Evolutionary conservation across 768 basidiomycete species (phyloP).

Genomic region (Lepiota venenata): DNA sequence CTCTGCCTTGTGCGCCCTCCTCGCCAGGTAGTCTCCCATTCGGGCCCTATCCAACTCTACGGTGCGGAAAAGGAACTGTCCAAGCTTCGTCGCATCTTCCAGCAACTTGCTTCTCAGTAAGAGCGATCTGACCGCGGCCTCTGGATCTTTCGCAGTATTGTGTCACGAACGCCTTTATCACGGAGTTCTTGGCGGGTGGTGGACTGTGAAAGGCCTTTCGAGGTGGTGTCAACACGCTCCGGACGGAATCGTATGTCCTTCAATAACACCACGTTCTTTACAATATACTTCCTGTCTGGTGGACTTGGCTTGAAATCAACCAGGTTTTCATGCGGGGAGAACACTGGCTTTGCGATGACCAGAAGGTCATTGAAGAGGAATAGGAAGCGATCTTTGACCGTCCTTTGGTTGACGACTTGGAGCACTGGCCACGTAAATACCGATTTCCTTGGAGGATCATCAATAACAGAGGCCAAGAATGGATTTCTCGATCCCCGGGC

Average conservation of each 20-base stretch:
- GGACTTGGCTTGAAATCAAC: slow-evolving; percentile 53
- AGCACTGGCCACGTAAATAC: slow-evolving; percentile 82
- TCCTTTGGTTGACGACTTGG: slow-evolving; percentile 92
- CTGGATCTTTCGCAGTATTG: slow-evolving; percentile 81
- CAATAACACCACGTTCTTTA: slow-evolving; percentile 87
- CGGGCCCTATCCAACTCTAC: slow-evolving; percentile 78
- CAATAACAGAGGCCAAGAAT: slow-evolving; percentile 62
- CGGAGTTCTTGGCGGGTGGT: slow-evolving; percentile 40
- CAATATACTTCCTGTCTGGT: slow-evolving; percentile 76
- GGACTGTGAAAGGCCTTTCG: slow-evolving; percentile 40
- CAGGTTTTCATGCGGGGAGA: slow-evolving; percentile 62
- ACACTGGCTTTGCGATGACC: slow-evolving; percentile 87
- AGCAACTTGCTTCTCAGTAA: slow-evolving; percentile 55
- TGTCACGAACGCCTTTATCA: slow-evolving; percentile 67
- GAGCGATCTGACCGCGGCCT: slow-evolving; percentile 69
- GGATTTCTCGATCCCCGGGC: slow-evolving; percentile 56
- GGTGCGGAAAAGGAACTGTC: slow-evolving; percentile 77
- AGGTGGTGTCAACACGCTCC: slow-evolving; percentile 62
- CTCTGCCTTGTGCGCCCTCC: slow-evolving; percentile 67
- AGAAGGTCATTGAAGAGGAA: slow-evolving; percentile 97
- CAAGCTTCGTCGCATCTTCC: slow-evolving; percentile 72
- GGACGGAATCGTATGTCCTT: slow-evolving; percentile 62
- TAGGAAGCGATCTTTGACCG: slow-evolving; percentile 92
- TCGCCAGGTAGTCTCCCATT: slow-evolving; percentile 82
- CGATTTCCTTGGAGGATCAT: slow-evolving; percentile 85